Evolutionary conservation across 495 filamentous ascomycete species (phyloP).

Genomic region (Aspergillus ostianus): DNA sequence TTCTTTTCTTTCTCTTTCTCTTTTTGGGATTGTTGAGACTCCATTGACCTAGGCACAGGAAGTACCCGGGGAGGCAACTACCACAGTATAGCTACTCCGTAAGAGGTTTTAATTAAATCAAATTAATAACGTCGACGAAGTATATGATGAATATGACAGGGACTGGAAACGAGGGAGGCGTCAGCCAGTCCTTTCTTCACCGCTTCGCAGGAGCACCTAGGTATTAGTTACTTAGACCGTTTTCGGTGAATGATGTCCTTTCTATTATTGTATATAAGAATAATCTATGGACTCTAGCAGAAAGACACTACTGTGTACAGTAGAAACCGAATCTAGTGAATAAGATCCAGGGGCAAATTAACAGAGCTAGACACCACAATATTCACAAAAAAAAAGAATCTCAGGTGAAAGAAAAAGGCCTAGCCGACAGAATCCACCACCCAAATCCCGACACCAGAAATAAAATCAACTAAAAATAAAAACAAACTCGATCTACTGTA

Average conservation of each 20-base stretch:
- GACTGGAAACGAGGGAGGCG: not conserved
- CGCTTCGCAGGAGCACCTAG: not conserved
- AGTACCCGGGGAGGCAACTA: not conserved
- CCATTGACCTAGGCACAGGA: constrained; percentile 1
- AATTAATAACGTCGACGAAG: too few relatives aligned
- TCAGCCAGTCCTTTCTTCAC: not conserved
- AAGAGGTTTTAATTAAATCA: too few relatives aligned
- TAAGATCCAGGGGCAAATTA: not conserved
- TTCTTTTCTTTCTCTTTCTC: constrained; percentile 10
- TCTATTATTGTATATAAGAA: too few relatives aligned
- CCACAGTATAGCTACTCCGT: not conserved
- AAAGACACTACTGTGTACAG: too few relatives aligned
- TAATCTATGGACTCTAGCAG: too few relatives aligned
- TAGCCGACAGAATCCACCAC: not conserved
- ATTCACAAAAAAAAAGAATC: not conserved
- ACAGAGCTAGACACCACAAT: not conserved
- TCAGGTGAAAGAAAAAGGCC: not conserved
- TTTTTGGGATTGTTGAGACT: not conserved
- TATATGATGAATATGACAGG: not conserved
- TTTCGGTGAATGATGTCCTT: not conserved
- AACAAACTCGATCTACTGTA: constrained; percentile 5
- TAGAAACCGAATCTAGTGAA: too few relatives aligned
- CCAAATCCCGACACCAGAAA: not conserved
- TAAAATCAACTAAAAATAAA: not conserved
- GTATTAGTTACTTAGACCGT: too few relatives aligned